Evolutionary conservation across 192 early-diverging fungal genomes (phyloP).

Genomic region (Backusella sp.): DNA sequence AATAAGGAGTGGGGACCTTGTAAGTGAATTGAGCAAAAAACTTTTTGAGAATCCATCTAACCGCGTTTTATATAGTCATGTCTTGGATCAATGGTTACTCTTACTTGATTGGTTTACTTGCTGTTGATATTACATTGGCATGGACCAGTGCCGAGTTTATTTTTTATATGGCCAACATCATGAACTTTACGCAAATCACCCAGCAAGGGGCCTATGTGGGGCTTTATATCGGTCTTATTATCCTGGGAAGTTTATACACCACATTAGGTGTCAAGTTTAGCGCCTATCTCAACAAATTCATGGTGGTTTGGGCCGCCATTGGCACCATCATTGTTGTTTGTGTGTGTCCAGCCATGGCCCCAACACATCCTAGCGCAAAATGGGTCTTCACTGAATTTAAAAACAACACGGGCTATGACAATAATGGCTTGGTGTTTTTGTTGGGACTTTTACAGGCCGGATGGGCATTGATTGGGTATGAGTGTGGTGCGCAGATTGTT

Average conservation of each 20-base stretch:
- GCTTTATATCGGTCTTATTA: slow-evolving; percentile 39
- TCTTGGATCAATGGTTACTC: slow-evolving; percentile 25
- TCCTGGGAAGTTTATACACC: slow-evolving; percentile 34
- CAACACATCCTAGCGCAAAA: slow-evolving; percentile 35
- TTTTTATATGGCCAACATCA: slow-evolving; percentile 35
- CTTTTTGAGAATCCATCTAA: background rate
- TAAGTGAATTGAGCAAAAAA: slow-evolving; percentile 10
- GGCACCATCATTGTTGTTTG: slow-evolving; percentile 45
- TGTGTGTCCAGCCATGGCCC: slow-evolving; percentile 39
- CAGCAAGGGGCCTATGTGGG: slow-evolving; percentile 42
- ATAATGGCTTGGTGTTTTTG: slow-evolving; percentile 41
- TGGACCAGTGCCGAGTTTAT: slow-evolving; percentile 41
- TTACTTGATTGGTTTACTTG: slow-evolving; percentile 18
- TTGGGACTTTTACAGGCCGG: slow-evolving; percentile 46
- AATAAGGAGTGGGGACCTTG: slow-evolving; percentile 28
- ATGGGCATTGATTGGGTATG: slow-evolving; percentile 39
- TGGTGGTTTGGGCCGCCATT: slow-evolving; percentile 39
- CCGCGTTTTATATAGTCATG: slow-evolving; percentile 21
- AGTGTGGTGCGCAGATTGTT: slow-evolving; percentile 5
- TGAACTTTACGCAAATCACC: slow-evolving; percentile 27
- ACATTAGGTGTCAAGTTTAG: slow-evolving; percentile 36
- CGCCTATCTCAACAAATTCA: slow-evolving; percentile 37
- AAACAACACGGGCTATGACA: slow-evolving; percentile 49
- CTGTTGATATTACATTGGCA: slow-evolving; percentile 33
- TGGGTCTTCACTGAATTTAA: slow-evolving; percentile 47